phyloP scores from a whole-genome alignment of 495 filamentous ascomycete species.

The Extremus antarcticus region DNA sequence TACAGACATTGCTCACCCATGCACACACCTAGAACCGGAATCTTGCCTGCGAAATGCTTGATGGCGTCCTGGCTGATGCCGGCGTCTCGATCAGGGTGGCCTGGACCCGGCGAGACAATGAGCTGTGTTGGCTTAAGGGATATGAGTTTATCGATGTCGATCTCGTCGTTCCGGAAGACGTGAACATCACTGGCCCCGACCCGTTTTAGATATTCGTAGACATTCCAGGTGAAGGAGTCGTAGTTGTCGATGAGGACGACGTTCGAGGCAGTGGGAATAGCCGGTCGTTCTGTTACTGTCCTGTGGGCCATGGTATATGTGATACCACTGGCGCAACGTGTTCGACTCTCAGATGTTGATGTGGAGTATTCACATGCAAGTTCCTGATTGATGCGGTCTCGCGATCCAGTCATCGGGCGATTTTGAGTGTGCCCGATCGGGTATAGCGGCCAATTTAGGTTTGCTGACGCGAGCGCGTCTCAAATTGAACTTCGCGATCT shows the following conservation, averaged over 20 bases:
- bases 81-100: conserved; percentile 80
- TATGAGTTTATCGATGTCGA: conserved; percentile 73
- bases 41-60: conserved; percentile 83
- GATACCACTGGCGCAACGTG: background rate
- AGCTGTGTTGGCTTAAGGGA: conserved; percentile 79
- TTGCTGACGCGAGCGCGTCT: too few relatives aligned
- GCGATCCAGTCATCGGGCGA: too few relatives aligned
- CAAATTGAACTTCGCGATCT: too few relatives aligned
- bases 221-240: conserved; percentile 98
- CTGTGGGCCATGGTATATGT: background rate
- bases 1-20: conserved; percentile 99
- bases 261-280: conserved; percentile 66
- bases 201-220: conserved; percentile 92
- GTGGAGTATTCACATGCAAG: too few relatives aligned
- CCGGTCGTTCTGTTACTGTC: background rate
- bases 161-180: conserved; percentile 85
- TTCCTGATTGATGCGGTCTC: too few relatives aligned
- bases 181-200: conserved; percentile 78
- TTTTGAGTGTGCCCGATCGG: too few relatives aligned
- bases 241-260: conserved; percentile 97
- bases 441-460: too few relatives aligned
- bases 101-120: conserved; percentile 88
- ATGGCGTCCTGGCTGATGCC: conserved; percentile 89
- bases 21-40: conserved; percentile 93
- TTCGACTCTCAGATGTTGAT: too few relatives aligned